Conservation (phyloP, 83 land plant species). For the Picea mariana region DNA sequence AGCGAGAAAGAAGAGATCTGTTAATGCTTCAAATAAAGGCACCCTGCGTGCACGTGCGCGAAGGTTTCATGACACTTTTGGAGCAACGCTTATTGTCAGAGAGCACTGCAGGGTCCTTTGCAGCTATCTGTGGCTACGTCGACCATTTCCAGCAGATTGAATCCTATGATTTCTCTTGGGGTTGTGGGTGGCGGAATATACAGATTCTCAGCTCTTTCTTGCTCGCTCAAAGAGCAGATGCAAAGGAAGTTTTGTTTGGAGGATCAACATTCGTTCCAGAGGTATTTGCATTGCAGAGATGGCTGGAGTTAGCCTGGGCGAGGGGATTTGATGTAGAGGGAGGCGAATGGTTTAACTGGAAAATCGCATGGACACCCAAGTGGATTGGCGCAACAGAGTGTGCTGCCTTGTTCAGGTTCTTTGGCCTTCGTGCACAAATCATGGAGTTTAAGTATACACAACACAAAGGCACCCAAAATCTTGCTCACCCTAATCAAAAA, state of each 20-base stretch:
- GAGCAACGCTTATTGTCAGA: neutral
- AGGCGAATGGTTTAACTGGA: neutral
- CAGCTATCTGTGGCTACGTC: neutral
- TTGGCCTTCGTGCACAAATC: neutral
- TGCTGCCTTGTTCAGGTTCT: neutral
- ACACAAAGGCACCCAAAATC: neutral
- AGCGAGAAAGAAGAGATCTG: no score
- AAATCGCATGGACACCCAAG: neutral
- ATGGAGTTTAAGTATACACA: neutral
- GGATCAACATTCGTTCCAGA: neutral
- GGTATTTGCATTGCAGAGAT: neutral
- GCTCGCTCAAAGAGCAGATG: neutral
- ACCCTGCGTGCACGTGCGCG: neutral
- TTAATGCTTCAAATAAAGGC: no score
- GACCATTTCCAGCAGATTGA: neutral
- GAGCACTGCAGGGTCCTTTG: neutral
- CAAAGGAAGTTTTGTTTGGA: neutral
- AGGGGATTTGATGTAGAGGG: neutral
- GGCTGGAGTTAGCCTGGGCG: neutral
- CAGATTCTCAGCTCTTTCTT: neutral
- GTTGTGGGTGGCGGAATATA: slow-evolving; percentile 7
- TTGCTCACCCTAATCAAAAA: neutral
- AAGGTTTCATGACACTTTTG: neutral
- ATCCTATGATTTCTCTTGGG: neutral
- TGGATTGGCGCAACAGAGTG: slow-evolving; percentile 3